Percentiles rank a stretch among this genome's conserved stretches.
phyloP scores from a whole-genome alignment of 495 filamentous ascomycete species.

The Aspergillus ostianus region DNA sequence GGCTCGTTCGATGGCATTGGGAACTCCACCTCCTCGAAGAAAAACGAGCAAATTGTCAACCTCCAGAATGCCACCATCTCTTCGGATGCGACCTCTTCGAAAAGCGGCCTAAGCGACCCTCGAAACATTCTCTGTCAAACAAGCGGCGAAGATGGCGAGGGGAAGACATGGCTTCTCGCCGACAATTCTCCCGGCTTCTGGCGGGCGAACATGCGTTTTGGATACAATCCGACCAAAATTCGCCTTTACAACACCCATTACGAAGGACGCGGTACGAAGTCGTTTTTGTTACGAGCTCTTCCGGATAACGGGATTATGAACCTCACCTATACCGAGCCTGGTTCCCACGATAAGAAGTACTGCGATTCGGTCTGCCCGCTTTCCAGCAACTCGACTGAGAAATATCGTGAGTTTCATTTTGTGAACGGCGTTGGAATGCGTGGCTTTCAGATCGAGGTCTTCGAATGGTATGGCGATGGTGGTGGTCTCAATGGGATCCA shows the following conservation, averaged over 20 bases:
- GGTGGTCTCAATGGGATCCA: conserved; percentile 87
- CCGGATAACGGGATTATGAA: conserved; percentile 95
- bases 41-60: conserved; percentile 75
- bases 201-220: conserved; percentile 78
- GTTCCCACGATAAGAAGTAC: conserved; percentile 56
- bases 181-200: conserved; percentile 81
- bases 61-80: conserved; percentile 73
- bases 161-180: conserved; percentile 78
- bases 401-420: conserved; percentile 87
- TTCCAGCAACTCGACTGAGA: conserved; percentile 57
- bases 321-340: conserved; percentile 80
- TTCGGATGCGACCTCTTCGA: conserved; percentile 56
- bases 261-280: conserved; percentile 81
- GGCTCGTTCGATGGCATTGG: conserved; percentile 90
- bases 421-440: conserved; percentile 87
- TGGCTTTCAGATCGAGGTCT: conserved; percentile 81
- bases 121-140: conserved; percentile 83
- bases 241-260: conserved; percentile 87
- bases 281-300: conserved; percentile 76
- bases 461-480: conserved; percentile 79
- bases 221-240: conserved; percentile 79
- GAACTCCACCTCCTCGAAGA: conserved; percentile 66
- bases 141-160: conserved; percentile 57
- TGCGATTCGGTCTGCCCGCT: conserved; percentile 83
- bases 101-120: conserved; percentile 71